Evolutionary conservation across 768 basidiomycete genomes (phyloP).

Genomic region (Coprinopsis cinerea): DNA sequence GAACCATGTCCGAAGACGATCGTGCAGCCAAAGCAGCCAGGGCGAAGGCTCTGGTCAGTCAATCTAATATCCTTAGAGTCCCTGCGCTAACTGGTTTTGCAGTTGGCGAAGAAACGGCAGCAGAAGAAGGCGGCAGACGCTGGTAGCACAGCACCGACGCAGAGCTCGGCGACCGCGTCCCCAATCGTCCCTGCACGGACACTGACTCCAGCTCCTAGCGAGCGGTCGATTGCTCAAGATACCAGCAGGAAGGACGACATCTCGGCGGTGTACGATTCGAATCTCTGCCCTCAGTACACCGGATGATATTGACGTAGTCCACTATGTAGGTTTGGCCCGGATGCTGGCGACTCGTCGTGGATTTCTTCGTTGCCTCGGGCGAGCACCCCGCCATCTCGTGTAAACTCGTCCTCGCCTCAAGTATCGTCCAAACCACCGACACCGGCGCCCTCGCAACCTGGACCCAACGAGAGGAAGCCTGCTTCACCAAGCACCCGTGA

Average conservation of each 20-base stretch:
- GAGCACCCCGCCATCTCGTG: slow-evolving; percentile 29
- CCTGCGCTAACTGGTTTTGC: slow-evolving; percentile 1
- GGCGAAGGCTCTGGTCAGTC: slow-evolving; percentile 77
- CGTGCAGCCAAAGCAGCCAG: slow-evolving; percentile 78
- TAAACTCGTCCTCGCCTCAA: slow-evolving; percentile 12
- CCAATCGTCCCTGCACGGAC: slow-evolving; percentile 34
- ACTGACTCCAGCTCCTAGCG: slow-evolving; percentile 47
- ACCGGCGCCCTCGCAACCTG: background rate
- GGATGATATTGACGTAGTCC: too few relatives aligned
- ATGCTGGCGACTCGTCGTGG: slow-evolving; percentile 51
- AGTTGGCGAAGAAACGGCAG: slow-evolving; percentile 75
- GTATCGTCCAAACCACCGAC: slow-evolving; percentile 12
- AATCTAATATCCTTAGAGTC: slow-evolving; percentile 9
- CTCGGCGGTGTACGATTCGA: slow-evolving; percentile 58
- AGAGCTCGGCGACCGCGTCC: slow-evolving; percentile 28
- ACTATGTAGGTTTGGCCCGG: slow-evolving; percentile 33
- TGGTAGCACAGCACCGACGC: slow-evolving; percentile 17
- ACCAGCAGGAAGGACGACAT: slow-evolving; percentile 42
- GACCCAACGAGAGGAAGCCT: background rate
- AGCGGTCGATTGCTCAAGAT: slow-evolving; percentile 20
- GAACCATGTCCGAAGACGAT: slow-evolving; percentile 63
- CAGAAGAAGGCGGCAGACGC: slow-evolving; percentile 58
- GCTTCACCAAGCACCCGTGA: slow-evolving; percentile 7
- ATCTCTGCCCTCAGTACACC: too few relatives aligned
- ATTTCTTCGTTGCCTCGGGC: slow-evolving; percentile 50